Base-by-base conservation (phyloP, 176 grass and related monocot species). In the Hsuehochloa calcarea region DNA sequence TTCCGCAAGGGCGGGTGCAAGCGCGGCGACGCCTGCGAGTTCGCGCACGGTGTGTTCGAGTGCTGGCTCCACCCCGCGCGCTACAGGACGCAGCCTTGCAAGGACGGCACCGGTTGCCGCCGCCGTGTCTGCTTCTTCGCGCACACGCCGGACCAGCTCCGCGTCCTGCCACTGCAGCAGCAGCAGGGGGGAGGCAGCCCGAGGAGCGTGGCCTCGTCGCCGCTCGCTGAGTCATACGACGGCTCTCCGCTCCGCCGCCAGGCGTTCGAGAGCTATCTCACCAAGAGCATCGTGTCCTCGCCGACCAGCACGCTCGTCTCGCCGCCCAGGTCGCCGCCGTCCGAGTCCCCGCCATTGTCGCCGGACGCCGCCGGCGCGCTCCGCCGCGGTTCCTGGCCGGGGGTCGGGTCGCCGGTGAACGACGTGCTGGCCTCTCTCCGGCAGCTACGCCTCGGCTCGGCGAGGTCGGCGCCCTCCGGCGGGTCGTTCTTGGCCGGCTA, bases 41-140 rank as follows among this genome's bases (percentile, higher is more conserved):
- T 74, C 64, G 90, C 92, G 14, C 95, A 94, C 72, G 95, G 95
- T 0, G 80, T 94, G 9, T 97, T 92, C 68, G 95, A 97, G 90
- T 94, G 89, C 80, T 97, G 95, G 95, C 92, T 97, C 70, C 95
- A 97, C 68, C 95, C 95, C 15, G 85, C 88, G 25, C 86, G 92
- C 58, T 97, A 97, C 81, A 79, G 95, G 22, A 97, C 95, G 9
- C 95, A 94, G 88, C 90, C 91, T 4, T 97, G 95, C 85, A 97
- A 97, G 82, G 89, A 89, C 70, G 95, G 95, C 65, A 87, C 82
- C 1, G 81, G 85, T 0, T 97, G 95, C 85, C 87, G 87, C 39
- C 95, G 95, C 41, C 88, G 90, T 40, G 92, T 97, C 62, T 97
- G 95, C 88, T 97, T 97, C 90, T 97, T 97, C 81, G 95, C 95